Percentiles rank a stretch among this genome's conserved stretches.
Conservation (phyloP, 1,139 yeast species). For the Geotrichum europaeum region DNA sequence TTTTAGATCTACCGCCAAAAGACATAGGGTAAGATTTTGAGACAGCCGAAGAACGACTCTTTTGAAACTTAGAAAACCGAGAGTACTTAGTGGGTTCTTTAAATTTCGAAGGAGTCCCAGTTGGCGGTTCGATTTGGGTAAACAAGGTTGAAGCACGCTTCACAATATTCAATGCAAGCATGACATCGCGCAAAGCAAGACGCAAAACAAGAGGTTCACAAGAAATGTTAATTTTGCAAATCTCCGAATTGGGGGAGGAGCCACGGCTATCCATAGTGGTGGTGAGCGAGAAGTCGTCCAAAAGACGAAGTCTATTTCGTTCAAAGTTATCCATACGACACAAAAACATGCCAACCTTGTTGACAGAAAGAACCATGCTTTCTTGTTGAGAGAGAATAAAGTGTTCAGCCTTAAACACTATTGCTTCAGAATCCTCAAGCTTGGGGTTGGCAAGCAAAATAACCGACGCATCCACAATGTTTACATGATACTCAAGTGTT, state of each 20-base stretch:
- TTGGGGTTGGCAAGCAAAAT: constrained; percentile 78
- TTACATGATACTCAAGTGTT: constrained; percentile 50
- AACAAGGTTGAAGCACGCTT: constrained; percentile 59
- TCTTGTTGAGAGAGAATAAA: constrained; percentile 65
- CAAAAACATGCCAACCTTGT: constrained; percentile 81
- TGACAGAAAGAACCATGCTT: constrained; percentile 55
- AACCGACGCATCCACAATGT: constrained; percentile 72
- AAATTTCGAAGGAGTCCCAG: background rate
- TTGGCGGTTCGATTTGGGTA: constrained; percentile 23
- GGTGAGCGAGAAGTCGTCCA: constrained; percentile 84
- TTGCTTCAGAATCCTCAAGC: constrained; percentile 66
- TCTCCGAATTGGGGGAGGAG: constrained; percentile 48
- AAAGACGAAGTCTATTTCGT: constrained; percentile 56
- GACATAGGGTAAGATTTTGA: background rate
- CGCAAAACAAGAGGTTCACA: constrained; percentile 78
- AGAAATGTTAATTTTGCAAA: constrained; percentile 63
- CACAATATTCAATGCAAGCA: constrained; percentile 68
- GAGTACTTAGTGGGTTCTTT: constrained; percentile 22
- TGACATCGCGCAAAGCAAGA: constrained; percentile 78
- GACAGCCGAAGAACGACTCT: background rate
- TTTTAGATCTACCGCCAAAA: background rate
- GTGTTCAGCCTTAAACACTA: constrained; percentile 84
- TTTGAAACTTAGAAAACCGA: constrained; percentile 22
- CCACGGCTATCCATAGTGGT: constrained; percentile 68
- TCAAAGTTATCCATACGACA: constrained; percentile 66